Conservation (phyloP, 192 early-diverging fungal genomes). For the Coemansia aciculifera region DNA sequence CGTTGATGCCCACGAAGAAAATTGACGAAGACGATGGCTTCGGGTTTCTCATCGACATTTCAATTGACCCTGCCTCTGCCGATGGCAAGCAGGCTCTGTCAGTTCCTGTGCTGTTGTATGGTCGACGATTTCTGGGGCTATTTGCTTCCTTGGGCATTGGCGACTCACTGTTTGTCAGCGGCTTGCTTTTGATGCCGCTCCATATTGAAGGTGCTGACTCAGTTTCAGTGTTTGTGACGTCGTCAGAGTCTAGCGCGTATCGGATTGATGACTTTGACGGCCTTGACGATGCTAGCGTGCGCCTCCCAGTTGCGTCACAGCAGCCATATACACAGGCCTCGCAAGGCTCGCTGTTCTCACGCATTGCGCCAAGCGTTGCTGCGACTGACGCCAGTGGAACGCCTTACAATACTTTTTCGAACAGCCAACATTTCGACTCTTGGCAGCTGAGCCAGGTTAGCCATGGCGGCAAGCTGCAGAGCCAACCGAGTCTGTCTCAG, state of each 20-base stretch:
- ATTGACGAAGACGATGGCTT: neutral
- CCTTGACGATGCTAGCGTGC: slow-evolving; percentile 19
- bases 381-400: neutral
- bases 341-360: slow-evolving; percentile 26
- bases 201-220: neutral
- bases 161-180: slow-evolving; percentile 29
- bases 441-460: neutral
- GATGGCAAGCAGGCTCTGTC: neutral
- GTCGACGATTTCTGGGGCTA: slow-evolving; percentile 19
- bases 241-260: slow-evolving; percentile 13
- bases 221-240: slow-evolving; percentile 14
- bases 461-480: neutral
- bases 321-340: slow-evolving; percentile 30
- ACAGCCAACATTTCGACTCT: neutral
- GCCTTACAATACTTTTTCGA: neutral
- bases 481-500: neutral
- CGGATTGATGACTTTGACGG: slow-evolving; percentile 31
- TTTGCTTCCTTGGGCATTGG: slow-evolving; percentile 23
- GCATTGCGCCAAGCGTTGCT: slow-evolving; percentile 9
- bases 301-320: slow-evolving; percentile 7
- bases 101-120: slow-evolving; percentile 17
- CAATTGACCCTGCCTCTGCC: slow-evolving; percentile 12
- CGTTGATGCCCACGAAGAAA: neutral
- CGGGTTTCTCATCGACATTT: slow-evolving; percentile 22
- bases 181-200: slow-evolving; percentile 12